Evolutionary conservation across 164 flowering plant genomes (phyloP).

Genomic region (Tetrastigma voinierianum): DNA sequence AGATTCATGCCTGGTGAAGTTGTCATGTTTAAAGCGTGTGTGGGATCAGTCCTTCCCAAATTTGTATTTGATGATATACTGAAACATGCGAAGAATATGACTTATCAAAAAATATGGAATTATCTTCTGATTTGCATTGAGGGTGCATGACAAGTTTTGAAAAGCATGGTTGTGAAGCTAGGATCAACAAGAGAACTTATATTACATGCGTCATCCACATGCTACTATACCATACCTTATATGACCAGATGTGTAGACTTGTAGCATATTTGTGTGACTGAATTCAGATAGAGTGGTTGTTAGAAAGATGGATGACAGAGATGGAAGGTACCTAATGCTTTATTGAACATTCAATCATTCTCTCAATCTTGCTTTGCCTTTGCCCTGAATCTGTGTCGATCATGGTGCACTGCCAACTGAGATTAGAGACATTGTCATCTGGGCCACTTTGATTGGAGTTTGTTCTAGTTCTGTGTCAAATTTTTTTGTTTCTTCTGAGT

Average conservation of each 20-base stretch:
- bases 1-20: constrained; percentile 26
- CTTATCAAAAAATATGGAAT: too few relatives aligned
- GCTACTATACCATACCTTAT: background rate
- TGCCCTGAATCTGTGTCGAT: background rate
- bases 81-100: constrained; percentile 18
- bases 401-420: background rate
- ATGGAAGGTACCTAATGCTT: background rate
- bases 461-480: background rate
- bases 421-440: background rate
- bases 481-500: background rate
- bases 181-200: background rate
- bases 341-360: background rate
- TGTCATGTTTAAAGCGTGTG: constrained; percentile 15
- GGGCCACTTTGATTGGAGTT: background rate
- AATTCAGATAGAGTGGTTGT: background rate
- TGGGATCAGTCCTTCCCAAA: constrained; percentile 11
- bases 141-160: constrained; percentile 8
- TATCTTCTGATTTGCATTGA: constrained; percentile 11
- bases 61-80: constrained; percentile 23
- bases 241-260: background rate
- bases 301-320: background rate
- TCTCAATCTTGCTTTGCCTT: background rate
- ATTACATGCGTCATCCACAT: background rate
- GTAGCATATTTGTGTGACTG: constrained; percentile 1
- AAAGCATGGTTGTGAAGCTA: constrained; percentile 4